Percentiles rank a stretch among this genome's conserved stretches.
These are phyloP conservation scores for Ilyonectria mors-panacis DNA, from an alignment of 2,329 filamentous ascomycete species.

Conservation along the genomic window DNA sequence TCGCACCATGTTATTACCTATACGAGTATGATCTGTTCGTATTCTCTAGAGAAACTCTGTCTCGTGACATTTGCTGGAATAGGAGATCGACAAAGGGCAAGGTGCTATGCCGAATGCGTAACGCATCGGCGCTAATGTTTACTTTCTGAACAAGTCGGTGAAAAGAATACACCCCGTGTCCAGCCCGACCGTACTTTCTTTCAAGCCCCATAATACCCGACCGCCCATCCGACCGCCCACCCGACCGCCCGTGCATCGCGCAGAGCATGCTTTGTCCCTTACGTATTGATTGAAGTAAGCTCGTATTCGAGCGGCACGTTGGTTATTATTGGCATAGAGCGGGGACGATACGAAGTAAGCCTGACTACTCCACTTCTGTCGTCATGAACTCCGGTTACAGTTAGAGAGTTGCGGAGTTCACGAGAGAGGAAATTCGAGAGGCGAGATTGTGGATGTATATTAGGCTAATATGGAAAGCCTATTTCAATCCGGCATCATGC, in stretches of 20 bases:
- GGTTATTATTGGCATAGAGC: background rate
- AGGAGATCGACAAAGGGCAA: conserved; percentile 11
- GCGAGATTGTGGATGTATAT: background rate
- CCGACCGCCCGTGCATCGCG: background rate
- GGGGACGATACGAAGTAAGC: background rate
- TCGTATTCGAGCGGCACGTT: background rate
- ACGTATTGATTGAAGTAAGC: background rate
- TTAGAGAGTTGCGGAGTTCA: background rate
- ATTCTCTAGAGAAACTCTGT: conserved; percentile 19
- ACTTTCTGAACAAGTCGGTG: background rate
- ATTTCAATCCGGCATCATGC: background rate
- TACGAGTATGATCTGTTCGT: conserved; percentile 23
- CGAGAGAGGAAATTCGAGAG: background rate
- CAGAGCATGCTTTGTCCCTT: background rate
- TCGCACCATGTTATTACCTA: conserved; percentile 26
- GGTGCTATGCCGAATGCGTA: background rate
- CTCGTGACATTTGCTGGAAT: conserved; percentile 8
- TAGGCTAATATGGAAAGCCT: background rate
- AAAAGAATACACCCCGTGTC: background rate
- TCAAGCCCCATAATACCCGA: background rate
- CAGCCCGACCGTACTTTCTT: background rate
- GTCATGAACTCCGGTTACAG: background rate
- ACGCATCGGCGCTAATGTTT: background rate
- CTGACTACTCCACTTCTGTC: background rate
- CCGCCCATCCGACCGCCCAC: background rate